Conservation (phyloP, 192 early-diverging fungal genomes). For the Rhizophagus sp. region DNA sequence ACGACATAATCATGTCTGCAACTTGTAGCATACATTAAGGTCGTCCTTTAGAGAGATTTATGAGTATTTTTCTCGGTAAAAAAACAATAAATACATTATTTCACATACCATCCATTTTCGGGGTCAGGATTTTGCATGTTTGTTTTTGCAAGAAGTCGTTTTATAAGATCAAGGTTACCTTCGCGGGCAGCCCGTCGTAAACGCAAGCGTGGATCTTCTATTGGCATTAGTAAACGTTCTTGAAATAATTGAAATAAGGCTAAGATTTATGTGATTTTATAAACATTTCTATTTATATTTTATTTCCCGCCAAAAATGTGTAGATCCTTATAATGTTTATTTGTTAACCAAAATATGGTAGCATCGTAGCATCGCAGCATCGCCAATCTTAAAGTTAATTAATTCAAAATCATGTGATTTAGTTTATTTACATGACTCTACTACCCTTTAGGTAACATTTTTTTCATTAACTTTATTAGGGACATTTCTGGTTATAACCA, state of each 20-base stretch:
- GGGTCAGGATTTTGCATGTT: slow-evolving; percentile 29
- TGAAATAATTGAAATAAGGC: too few relatives aligned
- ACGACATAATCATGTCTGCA: slow-evolving; percentile 8
- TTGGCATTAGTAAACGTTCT: slow-evolving; percentile 10
- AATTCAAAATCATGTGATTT: too few relatives aligned
- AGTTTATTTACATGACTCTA: too few relatives aligned
- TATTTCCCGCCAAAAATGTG: background rate
- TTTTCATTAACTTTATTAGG: too few relatives aligned
- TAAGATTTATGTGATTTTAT: too few relatives aligned
- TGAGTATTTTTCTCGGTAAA: background rate
- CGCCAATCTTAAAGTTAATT: background rate
- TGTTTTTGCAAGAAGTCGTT: slow-evolving; percentile 16
- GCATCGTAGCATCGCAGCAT: too few relatives aligned
- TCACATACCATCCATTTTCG: slow-evolving; percentile 28
- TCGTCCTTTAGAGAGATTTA: slow-evolving; percentile 12
- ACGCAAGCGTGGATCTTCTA: slow-evolving; percentile 24
- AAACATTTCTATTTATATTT: background rate
- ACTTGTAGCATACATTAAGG: slow-evolving; percentile 27
- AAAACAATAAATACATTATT: background rate
- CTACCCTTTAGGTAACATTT: too few relatives aligned
- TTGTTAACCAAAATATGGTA: background rate
- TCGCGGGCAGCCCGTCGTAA: slow-evolving; percentile 26
- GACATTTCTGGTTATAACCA: too few relatives aligned
- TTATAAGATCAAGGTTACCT: slow-evolving; percentile 19
- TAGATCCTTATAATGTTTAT: background rate